These are phyloP conservation scores for Globisporangium cystogenes DNA, from an alignment of 352 stramenopile species.

Conservation along the genomic window DNA sequence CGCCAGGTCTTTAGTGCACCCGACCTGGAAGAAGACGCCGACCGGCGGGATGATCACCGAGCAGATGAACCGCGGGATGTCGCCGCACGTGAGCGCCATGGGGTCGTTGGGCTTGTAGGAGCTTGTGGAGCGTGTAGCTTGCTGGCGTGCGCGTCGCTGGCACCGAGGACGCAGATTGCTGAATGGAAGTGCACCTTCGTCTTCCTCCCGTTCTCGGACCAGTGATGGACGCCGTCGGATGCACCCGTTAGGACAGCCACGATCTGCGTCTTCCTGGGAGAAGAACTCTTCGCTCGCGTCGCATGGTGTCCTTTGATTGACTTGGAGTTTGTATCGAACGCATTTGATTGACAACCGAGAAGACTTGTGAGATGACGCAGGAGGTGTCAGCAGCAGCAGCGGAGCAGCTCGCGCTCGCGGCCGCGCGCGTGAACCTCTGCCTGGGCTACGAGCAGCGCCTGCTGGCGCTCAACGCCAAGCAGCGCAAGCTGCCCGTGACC, in stretches of 20 bases:
- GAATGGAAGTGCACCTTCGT: neutral
- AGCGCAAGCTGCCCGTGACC: conserved; percentile 47
- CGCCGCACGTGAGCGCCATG: conserved; percentile 62
- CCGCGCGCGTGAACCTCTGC: conserved; percentile 49
- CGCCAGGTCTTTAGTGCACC: conserved; percentile 32
- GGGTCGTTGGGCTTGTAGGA: neutral
- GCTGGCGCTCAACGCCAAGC: conserved; percentile 40
- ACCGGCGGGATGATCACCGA: conserved; percentile 53
- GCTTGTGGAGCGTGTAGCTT: neutral
- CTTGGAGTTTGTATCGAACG: too few relatives aligned
- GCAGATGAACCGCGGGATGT: conserved; percentile 65
- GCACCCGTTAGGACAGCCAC: too few relatives aligned
- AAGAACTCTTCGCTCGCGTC: neutral
- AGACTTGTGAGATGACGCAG: too few relatives aligned
- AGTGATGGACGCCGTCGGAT: too few relatives aligned
- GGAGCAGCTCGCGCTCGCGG: conserved; percentile 27
- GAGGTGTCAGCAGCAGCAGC: neutral
- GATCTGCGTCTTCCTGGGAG: neutral
- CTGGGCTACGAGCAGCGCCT: conserved; percentile 46
- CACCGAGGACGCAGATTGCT: neutral
- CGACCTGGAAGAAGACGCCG: conserved; percentile 33
- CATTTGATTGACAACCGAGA: too few relatives aligned
- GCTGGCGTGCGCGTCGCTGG: too few relatives aligned
- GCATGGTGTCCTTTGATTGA: too few relatives aligned
- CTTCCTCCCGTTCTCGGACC: too few relatives aligned